A percentile compares a stretch with the other conserved stretches of the same genome.
These are phyloP conservation scores for Anisogramma anomala DNA, from an alignment of 2,329 filamentous ascomycete genomes.

Conservation along the genomic window DNA sequence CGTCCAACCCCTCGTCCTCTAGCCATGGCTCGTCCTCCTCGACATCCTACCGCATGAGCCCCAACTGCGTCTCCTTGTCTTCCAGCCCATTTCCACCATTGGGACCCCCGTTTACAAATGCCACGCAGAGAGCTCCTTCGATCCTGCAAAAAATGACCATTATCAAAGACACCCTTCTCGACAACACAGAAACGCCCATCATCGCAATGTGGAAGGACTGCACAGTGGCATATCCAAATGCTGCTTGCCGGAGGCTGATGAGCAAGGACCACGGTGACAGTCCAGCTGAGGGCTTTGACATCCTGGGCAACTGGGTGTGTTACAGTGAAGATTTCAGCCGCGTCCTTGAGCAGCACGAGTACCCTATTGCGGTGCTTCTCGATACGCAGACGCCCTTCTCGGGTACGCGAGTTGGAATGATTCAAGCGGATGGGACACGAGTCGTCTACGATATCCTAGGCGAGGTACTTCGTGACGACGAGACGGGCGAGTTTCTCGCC, in stretches of 20 bases:
- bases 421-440: constrained; percentile 38
- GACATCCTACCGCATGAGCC: constrained; percentile 35
- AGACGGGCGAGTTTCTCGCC: constrained; percentile 60
- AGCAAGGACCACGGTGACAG: constrained; percentile 29
- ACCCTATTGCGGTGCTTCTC: constrained; percentile 55
- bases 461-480: constrained; percentile 54
- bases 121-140: constrained; percentile 47
- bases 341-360: constrained; percentile 45
- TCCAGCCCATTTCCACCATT: constrained; percentile 53
- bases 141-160: constrained; percentile 60
- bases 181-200: constrained; percentile 63
- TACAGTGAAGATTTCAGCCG: constrained; percentile 57
- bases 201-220: constrained; percentile 74
- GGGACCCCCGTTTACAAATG: constrained; percentile 50
- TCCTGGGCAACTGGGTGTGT: constrained; percentile 48
- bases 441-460: constrained; percentile 55
- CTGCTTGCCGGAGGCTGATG: constrained; percentile 46
- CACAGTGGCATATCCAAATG: constrained; percentile 62
- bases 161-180: constrained; percentile 67
- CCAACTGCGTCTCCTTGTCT: constrained; percentile 40
- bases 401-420: constrained; percentile 51
- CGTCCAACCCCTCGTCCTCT: constrained; percentile 36
- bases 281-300: constrained; percentile 38
- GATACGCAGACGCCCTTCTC: constrained; percentile 48
- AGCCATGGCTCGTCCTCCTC: constrained; percentile 35